Evolutionary conservation across 768 basidiomycete genomes (phyloP), one percentile per base, ranked within the genome.

Genomic region (Zangia roseola): DNA sequence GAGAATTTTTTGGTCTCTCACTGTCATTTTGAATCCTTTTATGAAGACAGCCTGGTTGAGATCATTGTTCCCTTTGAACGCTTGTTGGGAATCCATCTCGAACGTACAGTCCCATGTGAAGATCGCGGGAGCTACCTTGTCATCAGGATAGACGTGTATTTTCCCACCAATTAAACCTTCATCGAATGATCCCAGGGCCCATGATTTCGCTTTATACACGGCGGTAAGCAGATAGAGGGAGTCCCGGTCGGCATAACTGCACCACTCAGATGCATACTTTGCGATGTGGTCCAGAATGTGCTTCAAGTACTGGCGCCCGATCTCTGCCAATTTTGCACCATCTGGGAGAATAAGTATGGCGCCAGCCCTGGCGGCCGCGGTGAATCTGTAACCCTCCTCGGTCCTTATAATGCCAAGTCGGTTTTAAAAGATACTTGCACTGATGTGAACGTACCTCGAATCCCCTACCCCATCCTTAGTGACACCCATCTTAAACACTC

Each of bases 181-280:
- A 30, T 45, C 17, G 23, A 54, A 58, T 6, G 56, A 42, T 0
- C 56, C 64, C 14, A 63, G 54, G 4, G 59, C 54, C 60, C 64
- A 68, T 3, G 61, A 54, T 5, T 51, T 42, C 5, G 60, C 40
- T 37, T 68, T 65, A 30, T 63, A 55, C 35, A 47, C 59, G 1
- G 62, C 68, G 10, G 62, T 68, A n/a, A 68, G 52, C 20, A 67
- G 37, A 35, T 67, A 67, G 16, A 65, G 52, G 7, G 59, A 46
- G 7, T 45, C 43, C 46, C 26, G 38, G 37, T 19, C 33, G 49
- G 52, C 59, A 55, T 56, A 17, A 45, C 33, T 26, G 36, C 62
- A 70, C 68, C 68, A 67, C 3, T 45, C 41, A 13, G 36, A 30
- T 1, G 56, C 65, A 40, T 58, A 34, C 12, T 43, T 10, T 14